Evolutionary conservation across 371 early-diverging fungal species (phyloP), one percentile per base, ranked within the genome.

Genomic region (Smittium mucronatum): DNA sequence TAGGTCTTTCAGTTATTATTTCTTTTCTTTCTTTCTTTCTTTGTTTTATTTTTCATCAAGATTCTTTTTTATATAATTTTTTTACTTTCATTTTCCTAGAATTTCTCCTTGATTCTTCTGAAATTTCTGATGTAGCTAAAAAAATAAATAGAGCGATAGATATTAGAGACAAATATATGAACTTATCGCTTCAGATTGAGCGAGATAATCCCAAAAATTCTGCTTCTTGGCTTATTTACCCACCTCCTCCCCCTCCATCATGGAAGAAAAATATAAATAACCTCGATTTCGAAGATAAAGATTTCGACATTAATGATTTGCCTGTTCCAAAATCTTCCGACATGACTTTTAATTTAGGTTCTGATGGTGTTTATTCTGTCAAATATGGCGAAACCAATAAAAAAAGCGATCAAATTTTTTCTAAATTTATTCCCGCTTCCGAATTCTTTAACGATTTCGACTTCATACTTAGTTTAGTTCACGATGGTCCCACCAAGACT

Each of bases 401-500:
- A 34, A 2, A 0, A 30, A 47, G 26, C 35, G 69, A 81, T 29
- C 81, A 82, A 26, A 64, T 85, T 11, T n/a, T n/a, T n/a, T 85
- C 80, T 64, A 70, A 74, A 1, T 85, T 93, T 8, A 92, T 93
- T n/a, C 76, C 82, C 32, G 84, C 89, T 63, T 88, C 85, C 72
- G 93, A 98, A 64, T 98, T 92, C 77, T 97, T 85, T 76, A 75
- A 80, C 70, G 97, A 99, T 68, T 78, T 92, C 58, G 94, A 97
- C 57, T 92, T 78, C 73, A 84, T 99, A 58, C 78, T 93, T n/a
- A 82, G 81, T 28, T 80, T 88, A 0, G 90, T 95, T 35, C 88
- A 91, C 36, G 94, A 98, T 75, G 97, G 98, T 0, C 99, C 98
- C 0, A 85, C 93, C 64, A 98, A 97, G 78, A 88, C 89, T 61